Conservation (phyloP, 2,329 filamentous ascomycete genomes). For the Botryotinia convoluta region DNA sequence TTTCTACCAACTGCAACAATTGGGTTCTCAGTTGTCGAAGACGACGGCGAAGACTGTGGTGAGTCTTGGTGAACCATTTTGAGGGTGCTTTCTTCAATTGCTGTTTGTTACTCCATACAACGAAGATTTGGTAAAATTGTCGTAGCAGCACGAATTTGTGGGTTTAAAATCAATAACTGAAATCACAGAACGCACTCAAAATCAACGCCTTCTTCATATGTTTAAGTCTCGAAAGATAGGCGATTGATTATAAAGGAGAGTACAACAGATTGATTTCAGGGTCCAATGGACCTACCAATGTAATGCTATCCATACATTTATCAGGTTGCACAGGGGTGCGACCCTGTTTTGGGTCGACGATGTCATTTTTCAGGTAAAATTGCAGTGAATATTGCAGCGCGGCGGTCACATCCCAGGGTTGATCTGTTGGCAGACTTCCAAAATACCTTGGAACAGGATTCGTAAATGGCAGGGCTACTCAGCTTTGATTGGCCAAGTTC, state of each 20-base stretch:
- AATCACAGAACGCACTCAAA: no score
- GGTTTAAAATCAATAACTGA: not conserved
- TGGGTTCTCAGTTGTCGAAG: constrained; percentile 29
- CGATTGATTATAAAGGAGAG: not conserved
- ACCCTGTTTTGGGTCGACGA: constrained; percentile 20
- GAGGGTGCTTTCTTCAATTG: not conserved
- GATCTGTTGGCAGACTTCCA: not conserved
- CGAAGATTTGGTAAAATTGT: not conserved
- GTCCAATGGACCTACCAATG: not conserved
- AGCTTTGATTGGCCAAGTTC: constrained; percentile 4
- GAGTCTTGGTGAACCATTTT: constrained; percentile 22
- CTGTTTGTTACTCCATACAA: not conserved
- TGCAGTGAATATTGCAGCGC: not conserved
- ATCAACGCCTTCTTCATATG: not conserved
- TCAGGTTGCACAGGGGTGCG: constrained; percentile 2
- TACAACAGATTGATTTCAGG: not conserved
- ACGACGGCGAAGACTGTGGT: constrained; percentile 20
- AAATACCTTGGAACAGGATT: constrained; percentile 7
- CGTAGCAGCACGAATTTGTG: not conserved
- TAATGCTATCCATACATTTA: not conserved
- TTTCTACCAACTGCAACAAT: constrained; percentile 31
- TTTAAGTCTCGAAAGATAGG: not conserved
- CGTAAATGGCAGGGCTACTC: not conserved
- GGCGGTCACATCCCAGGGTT: not conserved
- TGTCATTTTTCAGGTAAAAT: constrained; percentile 25